Evolutionary conservation across 1,284 basidiomycete species (phyloP).

Genomic region (Ustilago trichophora): DNA sequence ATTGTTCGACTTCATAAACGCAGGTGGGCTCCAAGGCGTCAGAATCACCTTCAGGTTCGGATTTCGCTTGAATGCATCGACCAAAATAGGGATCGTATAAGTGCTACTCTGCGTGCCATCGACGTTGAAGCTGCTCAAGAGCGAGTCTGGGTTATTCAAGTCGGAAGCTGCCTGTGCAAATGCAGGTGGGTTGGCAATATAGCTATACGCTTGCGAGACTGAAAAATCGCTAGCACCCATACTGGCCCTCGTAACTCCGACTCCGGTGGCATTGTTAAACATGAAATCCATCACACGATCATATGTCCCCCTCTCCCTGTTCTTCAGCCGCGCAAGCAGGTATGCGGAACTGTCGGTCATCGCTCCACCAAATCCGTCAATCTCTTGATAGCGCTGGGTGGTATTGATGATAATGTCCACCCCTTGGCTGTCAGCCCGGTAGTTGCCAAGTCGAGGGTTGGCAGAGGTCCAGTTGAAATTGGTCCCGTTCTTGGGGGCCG

Average conservation of each 20-base stretch:
- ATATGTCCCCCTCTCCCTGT: constrained; percentile 27
- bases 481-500: constrained; percentile 21
- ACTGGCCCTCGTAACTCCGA: constrained; percentile 32
- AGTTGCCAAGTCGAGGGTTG: constrained; percentile 17
- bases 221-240: constrained; percentile 53
- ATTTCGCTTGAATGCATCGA: constrained; percentile 43
- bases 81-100: constrained; percentile 47
- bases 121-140: constrained; percentile 30
- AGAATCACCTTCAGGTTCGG: constrained; percentile 48
- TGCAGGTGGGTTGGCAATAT: constrained; percentile 15
- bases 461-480: constrained; percentile 44
- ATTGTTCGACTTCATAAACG: constrained; percentile 55
- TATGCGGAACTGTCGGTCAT: constrained; percentile 51
- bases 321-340: constrained; percentile 36
- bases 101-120: constrained; percentile 21
- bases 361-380: constrained; percentile 51
- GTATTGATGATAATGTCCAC: constrained; percentile 51
- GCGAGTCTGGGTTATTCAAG: constrained; percentile 17
- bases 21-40: constrained; percentile 50
- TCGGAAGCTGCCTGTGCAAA: constrained; percentile 13
- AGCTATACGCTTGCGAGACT: constrained; percentile 24
- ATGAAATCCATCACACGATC: constrained; percentile 42
- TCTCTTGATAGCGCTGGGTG: constrained; percentile 18
- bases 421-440: constrained; percentile 25
- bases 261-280: constrained; percentile 51